Base-by-base conservation (phyloP, 345 rosid species). In the Lepidium didymum region DNA sequence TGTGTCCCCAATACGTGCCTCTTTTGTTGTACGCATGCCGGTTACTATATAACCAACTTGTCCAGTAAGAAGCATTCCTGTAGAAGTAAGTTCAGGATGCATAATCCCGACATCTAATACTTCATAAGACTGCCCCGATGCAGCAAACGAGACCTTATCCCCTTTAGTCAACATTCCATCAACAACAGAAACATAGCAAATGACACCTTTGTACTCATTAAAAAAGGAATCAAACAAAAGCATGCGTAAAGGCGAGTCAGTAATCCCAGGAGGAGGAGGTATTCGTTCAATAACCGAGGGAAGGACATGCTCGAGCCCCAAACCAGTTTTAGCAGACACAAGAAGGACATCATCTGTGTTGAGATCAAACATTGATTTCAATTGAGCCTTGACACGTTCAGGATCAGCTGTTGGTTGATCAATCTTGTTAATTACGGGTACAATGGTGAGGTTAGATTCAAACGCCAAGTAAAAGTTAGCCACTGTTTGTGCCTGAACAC, bases 361-460 rank as follows among this genome's bases (percentile, higher is more conserved):
- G n/a, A 94, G 95, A 81, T 94, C 99, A 73, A 94, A 91, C 99
- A 94, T 91, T 2, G 96, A 94, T 68, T 88, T 94, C 40, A 94
- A 69, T 49, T 94, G 99, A 75, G 89, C 95, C 83, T 94, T 94
- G 34, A 94, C 92, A 45, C 91, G 88, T 33, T 94, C 97, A 79
- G 96, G 99, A 80, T 94, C 97, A 77, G 99, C 99, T 41, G 99
- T 94, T 16, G 92, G 96, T 81, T 91, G 99, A 72, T 91, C 99
- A 58, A 93, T 93, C 83, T 93, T 90, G 85, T 93, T 90, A 58
- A 90, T 88, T 23, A 90, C 81, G 11, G 98, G 97, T 55, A 94
- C 82, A 47, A 94, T 81, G 5, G 95, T 70, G 68, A 94, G 77
- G 70, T 87, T 85, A 67, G 88, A 80, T 76, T 94, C 99, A 70